Percentiles rank a stretch among this genome's conserved stretches.
Evolutionary conservation across 768 basidiomycete species (phyloP).

Genomic region (Lactarius quietus): DNA sequence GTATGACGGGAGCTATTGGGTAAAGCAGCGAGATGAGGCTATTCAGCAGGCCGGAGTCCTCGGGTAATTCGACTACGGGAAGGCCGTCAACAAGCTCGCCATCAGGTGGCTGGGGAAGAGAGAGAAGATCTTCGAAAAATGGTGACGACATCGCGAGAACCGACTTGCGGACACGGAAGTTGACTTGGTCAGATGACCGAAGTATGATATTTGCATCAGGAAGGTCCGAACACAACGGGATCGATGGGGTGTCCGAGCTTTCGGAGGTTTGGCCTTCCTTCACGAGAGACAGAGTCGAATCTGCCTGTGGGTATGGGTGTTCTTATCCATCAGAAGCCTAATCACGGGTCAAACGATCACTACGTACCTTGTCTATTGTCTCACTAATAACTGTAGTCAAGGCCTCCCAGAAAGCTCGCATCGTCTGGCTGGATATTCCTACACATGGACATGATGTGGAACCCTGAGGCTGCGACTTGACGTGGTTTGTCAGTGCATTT

Average conservation of each 20-base stretch:
- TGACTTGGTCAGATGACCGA: neutral
- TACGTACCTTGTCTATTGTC: neutral
- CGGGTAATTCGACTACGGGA: neutral
- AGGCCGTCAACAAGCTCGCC: neutral
- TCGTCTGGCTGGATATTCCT: neutral
- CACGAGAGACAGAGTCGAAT: neutral
- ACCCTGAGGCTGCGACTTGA: neutral
- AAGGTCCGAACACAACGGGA: neutral
- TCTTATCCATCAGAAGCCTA: neutral
- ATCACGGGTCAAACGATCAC: neutral
- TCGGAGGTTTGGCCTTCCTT: neutral
- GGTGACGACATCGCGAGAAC: slow-evolving; percentile 29
- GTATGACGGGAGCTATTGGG: neutral
- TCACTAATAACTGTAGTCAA: neutral
- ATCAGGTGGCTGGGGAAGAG: neutral
- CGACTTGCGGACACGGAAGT: slow-evolving; percentile 31
- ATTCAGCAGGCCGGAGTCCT: neutral
- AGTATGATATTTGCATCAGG: neutral
- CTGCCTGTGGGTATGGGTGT: neutral
- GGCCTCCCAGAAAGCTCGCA: neutral
- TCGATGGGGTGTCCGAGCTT: neutral
- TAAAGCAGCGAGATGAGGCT: neutral
- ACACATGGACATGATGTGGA: neutral
- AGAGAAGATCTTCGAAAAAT: neutral
- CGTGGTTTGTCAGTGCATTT: neutral